Percentiles rank a stretch among this genome's conserved stretches.
These are phyloP conservation scores for Suillus discolor DNA, from an alignment of 768 basidiomycete species.

Conservation along the genomic window DNA sequence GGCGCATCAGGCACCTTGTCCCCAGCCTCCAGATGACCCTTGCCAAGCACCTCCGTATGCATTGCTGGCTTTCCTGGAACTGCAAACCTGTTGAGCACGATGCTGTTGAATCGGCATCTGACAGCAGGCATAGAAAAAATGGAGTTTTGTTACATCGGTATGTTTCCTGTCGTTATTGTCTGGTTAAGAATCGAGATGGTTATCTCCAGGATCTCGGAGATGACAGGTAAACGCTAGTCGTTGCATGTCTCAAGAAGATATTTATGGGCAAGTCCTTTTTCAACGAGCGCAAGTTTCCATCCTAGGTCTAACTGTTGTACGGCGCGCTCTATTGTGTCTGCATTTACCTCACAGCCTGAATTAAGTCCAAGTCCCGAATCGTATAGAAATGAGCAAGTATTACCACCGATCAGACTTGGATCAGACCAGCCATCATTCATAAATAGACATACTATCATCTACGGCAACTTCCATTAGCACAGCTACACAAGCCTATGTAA, in stretches of 20 bases:
- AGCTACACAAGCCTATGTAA: neutral
- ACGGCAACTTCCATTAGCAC: neutral
- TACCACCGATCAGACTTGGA: neutral
- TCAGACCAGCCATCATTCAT: neutral
- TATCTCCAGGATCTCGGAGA: constrained; percentile 28
- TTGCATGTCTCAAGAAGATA: constrained; percentile 27
- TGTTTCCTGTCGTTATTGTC: constrained; percentile 11
- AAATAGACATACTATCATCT: neutral
- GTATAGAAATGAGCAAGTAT: neutral
- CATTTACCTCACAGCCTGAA: constrained; percentile 25
- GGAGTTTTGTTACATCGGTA: constrained; percentile 21
- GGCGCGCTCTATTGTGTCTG: neutral
- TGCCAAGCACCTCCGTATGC: constrained; percentile 10
- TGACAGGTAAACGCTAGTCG: constrained; percentile 28
- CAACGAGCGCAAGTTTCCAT: constrained; percentile 29
- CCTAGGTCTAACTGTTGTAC: constrained; percentile 15
- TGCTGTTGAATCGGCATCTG: constrained; percentile 16
- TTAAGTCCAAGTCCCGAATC: constrained; percentile 41
- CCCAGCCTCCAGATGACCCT: constrained; percentile 13
- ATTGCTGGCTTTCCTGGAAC: neutral
- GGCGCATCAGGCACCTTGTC: constrained; percentile 11
- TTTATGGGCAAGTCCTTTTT: constrained; percentile 20
- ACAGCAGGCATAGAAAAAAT: constrained; percentile 33
- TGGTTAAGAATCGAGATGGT: constrained; percentile 22
- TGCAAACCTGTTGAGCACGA: constrained; percentile 10